Base-by-base conservation (phyloP, 2,329 filamentous ascomycete genomes). In the Colletotrichum sp. region DNA sequence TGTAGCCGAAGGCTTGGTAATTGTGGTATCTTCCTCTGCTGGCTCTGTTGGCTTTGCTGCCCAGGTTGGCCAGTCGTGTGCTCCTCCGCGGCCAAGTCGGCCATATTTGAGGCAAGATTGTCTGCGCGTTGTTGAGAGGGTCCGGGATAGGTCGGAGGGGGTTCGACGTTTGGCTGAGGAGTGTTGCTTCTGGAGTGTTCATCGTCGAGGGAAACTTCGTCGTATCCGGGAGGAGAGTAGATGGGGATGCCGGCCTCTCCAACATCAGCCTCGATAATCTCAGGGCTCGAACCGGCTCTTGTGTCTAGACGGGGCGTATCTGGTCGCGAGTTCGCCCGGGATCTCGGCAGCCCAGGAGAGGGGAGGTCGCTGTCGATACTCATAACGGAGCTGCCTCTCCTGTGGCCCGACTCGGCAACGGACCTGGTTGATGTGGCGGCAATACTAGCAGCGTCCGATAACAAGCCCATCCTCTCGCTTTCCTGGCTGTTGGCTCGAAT, bases 401-500 rank as follows among this genome's bases (percentile, higher is more conserved):
- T 83, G 78, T 89, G 87, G 9, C 78, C 81, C 52, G 85, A 81
- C 63, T 83, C 82, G 55, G 84, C 82, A 44, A 81, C 76, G 34
- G 84, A 80, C 60, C 81, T 82, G 77, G 82, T 81, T 76, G 84
- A 85, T 72, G 81, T 79, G 79, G 79, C 77, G 28, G 85, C 85
- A 60, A 95, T 93, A 79, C 90, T 93, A 3, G 93, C 94, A 2
- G 93, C 92, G 78, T 93, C 93, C 39, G 93, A 94, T 15, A 96
- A 88, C 10, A 96, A 85, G 1, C 94, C 94, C 59, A 93, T 87
- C 34, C 92, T 88, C 81, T 96, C 94, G 80, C 93, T 95, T 79
- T 96, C 94, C 21, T 88, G 89, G 77, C 93, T 96, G 80, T 93
- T 94, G 44, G 93, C 93, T 34, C 95, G 90, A 32, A 97, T 85